Evolutionary conservation across 768 basidiomycete species (phyloP), one percentile per base, ranked within the genome.

Genomic region (Floccularia luteovirens): DNA sequence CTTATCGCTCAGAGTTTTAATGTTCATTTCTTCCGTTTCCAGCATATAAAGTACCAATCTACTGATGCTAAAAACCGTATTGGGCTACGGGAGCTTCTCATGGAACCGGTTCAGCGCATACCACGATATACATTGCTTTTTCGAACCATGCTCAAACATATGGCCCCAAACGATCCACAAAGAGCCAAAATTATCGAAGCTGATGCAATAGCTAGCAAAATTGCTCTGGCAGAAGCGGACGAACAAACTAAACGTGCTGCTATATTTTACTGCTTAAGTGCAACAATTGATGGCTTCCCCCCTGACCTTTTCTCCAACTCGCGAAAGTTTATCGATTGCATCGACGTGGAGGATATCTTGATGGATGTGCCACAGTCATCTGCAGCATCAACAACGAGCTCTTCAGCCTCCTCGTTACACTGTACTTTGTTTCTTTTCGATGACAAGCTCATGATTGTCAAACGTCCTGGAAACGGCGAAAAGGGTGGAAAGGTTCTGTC

Each of bases 101-200:
- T 94, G 82, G 93, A 98, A 49, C 93, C 93, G 12, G 90, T 96
- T 4, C 93, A 98, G 54, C 80, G 93, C 24, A 90, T 98, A 52
- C 92, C 93, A 3, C 73, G 94, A 48, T 97, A 97, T 61, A 93
- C 90, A 1, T 69, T 98, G 19, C 72, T 98, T 48, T 90, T 94
- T 60, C 83, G 89, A 43, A 87, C 75, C 4, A 98, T 98, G 83
- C 66, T 93, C 53, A 90, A 92, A 60, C 75, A 87, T 52, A 88
- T 97, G 85, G 72, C 76, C 11, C 75, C 74, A 0, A 69, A 71
- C 35, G 90, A 96, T 52, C 72, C 77, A 1, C 90, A 92, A 48
- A 75, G 89, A 21, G 68, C 71, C 6, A 88, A 83, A 55, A 66
- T 98, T 16, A 60, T 77, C 3, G 89, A 94, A 54, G 90, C 91